Evolutionary conservation across 495 filamentous ascomycete species (phyloP).

Genomic region (Neurospora tetrasperma): DNA sequence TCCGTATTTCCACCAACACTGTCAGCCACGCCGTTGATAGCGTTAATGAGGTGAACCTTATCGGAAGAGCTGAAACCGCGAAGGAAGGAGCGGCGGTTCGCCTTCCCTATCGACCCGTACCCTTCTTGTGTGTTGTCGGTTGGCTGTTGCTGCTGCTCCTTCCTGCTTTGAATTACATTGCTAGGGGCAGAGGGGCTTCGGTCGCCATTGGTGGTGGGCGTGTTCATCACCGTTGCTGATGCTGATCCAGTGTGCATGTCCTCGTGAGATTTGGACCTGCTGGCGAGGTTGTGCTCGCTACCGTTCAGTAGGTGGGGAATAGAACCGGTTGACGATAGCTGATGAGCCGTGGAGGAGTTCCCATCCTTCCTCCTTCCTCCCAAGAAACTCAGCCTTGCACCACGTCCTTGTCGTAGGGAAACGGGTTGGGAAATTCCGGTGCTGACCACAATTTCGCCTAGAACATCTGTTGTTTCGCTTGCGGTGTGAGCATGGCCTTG

Average conservation of each 20-base stretch:
- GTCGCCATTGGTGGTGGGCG: neutral
- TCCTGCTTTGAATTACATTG: neutral
- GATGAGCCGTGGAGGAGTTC: conserved; percentile 4
- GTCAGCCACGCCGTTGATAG: neutral
- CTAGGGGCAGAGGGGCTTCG: neutral
- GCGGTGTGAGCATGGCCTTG: neutral
- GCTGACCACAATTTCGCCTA: conserved; percentile 6
- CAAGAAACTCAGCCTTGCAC: conserved; percentile 39
- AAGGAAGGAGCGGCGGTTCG: conserved; percentile 10
- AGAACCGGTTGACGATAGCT: conserved; percentile 19
- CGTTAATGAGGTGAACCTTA: neutral
- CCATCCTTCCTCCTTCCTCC: conserved; percentile 33
- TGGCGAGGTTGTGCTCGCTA: conserved; percentile 18
- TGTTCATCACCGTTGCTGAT: conserved; percentile 8
- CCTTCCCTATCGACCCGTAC: conserved; percentile 1
- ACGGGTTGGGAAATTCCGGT: conserved; percentile 28
- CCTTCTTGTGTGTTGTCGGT: neutral
- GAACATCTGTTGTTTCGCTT: neutral
- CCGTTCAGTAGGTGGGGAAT: conserved; percentile 10
- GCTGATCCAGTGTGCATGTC: conserved; percentile 13
- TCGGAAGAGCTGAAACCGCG: conserved; percentile 1
- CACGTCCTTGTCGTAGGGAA: conserved; percentile 30
- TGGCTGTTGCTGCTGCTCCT: neutral
- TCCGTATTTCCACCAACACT: neutral
- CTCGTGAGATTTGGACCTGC: conserved; percentile 16